A percentile compares a stretch with the other conserved stretches of the same genome.
These are phyloP conservation scores for Epichloe gansuensis DNA, from an alignment of 2,329 filamentous ascomycete species.

Conservation along the genomic window DNA sequence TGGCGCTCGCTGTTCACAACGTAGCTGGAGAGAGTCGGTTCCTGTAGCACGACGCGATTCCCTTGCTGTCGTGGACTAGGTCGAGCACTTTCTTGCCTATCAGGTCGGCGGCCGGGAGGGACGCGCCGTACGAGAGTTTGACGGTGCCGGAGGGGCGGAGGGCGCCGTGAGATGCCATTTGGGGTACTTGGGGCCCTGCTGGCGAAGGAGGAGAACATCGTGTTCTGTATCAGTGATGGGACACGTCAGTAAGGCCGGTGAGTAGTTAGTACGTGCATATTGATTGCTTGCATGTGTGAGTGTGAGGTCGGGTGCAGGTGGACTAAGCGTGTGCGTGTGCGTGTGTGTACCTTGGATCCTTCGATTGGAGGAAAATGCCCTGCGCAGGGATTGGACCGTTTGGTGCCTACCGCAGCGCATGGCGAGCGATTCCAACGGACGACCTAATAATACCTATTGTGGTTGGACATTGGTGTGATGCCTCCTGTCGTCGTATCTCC, in stretches of 20 bases:
- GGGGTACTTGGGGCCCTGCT: slow-evolving; percentile 22
- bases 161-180: slow-evolving; percentile 28
- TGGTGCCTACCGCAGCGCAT: neutral
- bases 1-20: slow-evolving; percentile 52
- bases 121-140: slow-evolving; percentile 32
- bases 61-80: slow-evolving; percentile 39
- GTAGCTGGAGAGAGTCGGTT: slow-evolving; percentile 63
- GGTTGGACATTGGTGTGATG: too few relatives aligned
- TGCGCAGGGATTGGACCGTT: neutral
- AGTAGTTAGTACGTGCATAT: neutral
- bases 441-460: too few relatives aligned
- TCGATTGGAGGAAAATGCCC: slow-evolving; percentile 15
- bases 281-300: neutral
- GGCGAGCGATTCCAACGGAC: neutral
- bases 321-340: neutral
- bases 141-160: slow-evolving; percentile 20
- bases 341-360: slow-evolving; percentile 15
- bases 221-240: slow-evolving; percentile 18
- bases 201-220: slow-evolving; percentile 28
- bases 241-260: neutral
- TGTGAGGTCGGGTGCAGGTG: too few relatives aligned
- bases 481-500: too few relatives aligned
- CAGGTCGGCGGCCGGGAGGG: slow-evolving; percentile 40
- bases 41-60: slow-evolving; percentile 43
- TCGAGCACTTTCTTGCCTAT: slow-evolving; percentile 52